A percentile compares a stretch with the other conserved stretches of the same genome.
Evolutionary conservation across 1,139 yeast species (phyloP).

Genomic region (Yamadazyma blattariae): DNA sequence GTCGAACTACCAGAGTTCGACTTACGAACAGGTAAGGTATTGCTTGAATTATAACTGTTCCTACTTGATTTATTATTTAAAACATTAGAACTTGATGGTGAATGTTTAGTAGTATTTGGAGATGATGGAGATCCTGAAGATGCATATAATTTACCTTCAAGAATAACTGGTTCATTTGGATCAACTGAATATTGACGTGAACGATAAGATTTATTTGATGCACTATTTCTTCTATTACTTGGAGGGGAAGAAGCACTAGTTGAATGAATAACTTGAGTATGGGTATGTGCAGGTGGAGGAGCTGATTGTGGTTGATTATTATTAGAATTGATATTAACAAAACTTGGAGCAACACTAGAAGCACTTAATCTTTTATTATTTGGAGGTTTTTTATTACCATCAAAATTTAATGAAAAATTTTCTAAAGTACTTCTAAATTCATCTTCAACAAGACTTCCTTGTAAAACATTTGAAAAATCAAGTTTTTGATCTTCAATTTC

Average conservation of each 20-base stretch:
- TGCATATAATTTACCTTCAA: slow-evolving; percentile 13
- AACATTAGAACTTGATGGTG: neutral
- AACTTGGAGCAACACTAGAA: slow-evolving; percentile 2
- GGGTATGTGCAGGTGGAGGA: too few species aligned
- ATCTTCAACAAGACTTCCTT: slow-evolving; percentile 26
- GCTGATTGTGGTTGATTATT: too few species aligned
- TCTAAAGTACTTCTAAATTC: slow-evolving; percentile 33
- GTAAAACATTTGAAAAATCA: slow-evolving; percentile 38
- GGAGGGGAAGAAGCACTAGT: neutral
- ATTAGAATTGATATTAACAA: neutral
- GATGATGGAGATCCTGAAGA: slow-evolving; percentile 6
- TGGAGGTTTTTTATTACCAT: neutral
- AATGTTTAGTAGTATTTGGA: neutral
- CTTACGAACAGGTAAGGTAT: slow-evolving; percentile 7
- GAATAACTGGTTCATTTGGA: slow-evolving; percentile 16
- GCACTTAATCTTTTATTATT: slow-evolving; percentile 2
- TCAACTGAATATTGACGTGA: slow-evolving; percentile 17
- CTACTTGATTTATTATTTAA: slow-evolving; percentile 6
- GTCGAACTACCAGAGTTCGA: slow-evolving; percentile 14
- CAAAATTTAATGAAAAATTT: slow-evolving; percentile 26
- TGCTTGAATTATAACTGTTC: slow-evolving; percentile 13
- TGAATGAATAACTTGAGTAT: neutral
- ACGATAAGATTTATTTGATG: slow-evolving; percentile 11
- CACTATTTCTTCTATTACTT: slow-evolving; percentile 10
- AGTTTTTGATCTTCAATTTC: slow-evolving; percentile 14